These are phyloP conservation scores for Hanseniaspora hatyaiensis DNA, from an alignment of 805 yeast species.

Conservation along the genomic window DNA sequence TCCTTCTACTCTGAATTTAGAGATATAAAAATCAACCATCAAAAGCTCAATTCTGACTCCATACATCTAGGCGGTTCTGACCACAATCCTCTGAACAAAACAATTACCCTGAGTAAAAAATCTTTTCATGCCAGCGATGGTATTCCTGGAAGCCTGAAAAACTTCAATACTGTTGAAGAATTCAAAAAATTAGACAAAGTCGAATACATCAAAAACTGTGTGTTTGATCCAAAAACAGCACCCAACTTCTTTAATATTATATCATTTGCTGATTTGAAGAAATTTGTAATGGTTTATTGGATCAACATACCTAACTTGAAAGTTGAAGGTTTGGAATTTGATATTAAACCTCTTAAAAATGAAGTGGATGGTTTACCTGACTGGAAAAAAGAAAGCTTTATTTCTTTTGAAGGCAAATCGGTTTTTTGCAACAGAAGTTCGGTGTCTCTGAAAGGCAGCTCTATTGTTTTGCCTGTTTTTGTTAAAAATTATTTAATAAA, in stretches of 20 bases:
- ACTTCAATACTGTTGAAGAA: constrained; percentile 76
- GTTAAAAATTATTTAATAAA: background rate
- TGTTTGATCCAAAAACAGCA: constrained; percentile 23
- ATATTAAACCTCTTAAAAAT: too few species aligned
- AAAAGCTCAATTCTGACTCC: constrained; percentile 39
- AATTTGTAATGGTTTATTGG: constrained; percentile 85
- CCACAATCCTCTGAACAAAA: constrained; percentile 29
- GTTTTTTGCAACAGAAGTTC: background rate
- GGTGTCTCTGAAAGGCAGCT: background rate
- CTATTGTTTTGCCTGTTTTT: background rate
- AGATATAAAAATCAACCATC: constrained; percentile 57
- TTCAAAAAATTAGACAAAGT: constrained; percentile 62
- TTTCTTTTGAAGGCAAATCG: background rate
- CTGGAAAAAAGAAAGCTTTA: background rate
- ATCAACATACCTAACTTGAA: constrained; percentile 60
- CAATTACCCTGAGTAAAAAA: constrained; percentile 20
- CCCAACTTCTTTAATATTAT: constrained; percentile 36
- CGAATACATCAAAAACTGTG: constrained; percentile 38
- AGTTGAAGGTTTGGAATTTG: constrained; percentile 16
- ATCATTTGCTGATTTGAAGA: constrained; percentile 79
- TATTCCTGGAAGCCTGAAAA: constrained; percentile 35
- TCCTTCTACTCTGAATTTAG: constrained; percentile 73
- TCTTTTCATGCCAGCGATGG: constrained; percentile 23
- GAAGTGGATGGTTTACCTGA: background rate
- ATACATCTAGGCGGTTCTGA: constrained; percentile 27